Evolutionary conservation across 345 rosid genomes (phyloP).

Genomic region (Gynandropsis gynandra): DNA sequence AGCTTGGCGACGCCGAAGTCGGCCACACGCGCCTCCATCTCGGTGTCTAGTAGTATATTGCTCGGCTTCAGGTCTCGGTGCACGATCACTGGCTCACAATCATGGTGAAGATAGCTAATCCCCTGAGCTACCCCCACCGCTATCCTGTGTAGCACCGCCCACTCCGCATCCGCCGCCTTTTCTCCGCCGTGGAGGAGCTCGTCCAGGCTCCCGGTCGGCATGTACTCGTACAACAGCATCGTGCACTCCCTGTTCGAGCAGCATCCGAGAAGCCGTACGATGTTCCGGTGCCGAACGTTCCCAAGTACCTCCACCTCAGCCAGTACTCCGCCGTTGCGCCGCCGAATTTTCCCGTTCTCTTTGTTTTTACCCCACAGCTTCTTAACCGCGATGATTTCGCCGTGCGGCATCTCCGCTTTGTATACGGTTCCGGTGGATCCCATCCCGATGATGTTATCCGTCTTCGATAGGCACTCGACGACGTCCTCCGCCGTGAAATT

Average conservation of each 20-base stretch:
- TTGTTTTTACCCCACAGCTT: slow-evolving; percentile 87
- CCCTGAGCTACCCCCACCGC: slow-evolving; percentile 99
- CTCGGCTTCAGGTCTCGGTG: slow-evolving; percentile 96
- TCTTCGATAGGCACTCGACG: slow-evolving; percentile 58
- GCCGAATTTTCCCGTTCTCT: slow-evolving; percentile 51
- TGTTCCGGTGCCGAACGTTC: slow-evolving; percentile 81
- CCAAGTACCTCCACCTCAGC: slow-evolving; percentile 96
- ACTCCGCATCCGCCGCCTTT: slow-evolving; percentile 67
- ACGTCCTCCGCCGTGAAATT: slow-evolving; percentile 91
- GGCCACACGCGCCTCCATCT: slow-evolving; percentile 97
- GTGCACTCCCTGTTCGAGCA: slow-evolving; percentile 88
- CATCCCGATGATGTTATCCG: slow-evolving; percentile 84
- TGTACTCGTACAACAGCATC: slow-evolving; percentile 89
- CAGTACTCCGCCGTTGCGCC: slow-evolving; percentile 59
- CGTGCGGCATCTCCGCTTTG: slow-evolving; percentile 88
- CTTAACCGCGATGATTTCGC: slow-evolving; percentile 93
- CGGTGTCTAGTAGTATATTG: slow-evolving; percentile 73
- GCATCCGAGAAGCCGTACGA: slow-evolving; percentile 83
- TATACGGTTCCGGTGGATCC: slow-evolving; percentile 93
- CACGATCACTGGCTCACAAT: slow-evolving; percentile 92
- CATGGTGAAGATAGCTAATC: slow-evolving; percentile 95
- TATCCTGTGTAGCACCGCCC: slow-evolving; percentile 77
- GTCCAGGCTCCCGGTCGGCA: slow-evolving; percentile 90
- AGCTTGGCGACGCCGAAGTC: slow-evolving; percentile 96
- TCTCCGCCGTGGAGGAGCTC: slow-evolving; percentile 72